A percentile compares a stretch with the other conserved stretches of the same genome.
phyloP scores from a whole-genome alignment of 305 asterid genomes.

The Euphrasia arctica region DNA sequence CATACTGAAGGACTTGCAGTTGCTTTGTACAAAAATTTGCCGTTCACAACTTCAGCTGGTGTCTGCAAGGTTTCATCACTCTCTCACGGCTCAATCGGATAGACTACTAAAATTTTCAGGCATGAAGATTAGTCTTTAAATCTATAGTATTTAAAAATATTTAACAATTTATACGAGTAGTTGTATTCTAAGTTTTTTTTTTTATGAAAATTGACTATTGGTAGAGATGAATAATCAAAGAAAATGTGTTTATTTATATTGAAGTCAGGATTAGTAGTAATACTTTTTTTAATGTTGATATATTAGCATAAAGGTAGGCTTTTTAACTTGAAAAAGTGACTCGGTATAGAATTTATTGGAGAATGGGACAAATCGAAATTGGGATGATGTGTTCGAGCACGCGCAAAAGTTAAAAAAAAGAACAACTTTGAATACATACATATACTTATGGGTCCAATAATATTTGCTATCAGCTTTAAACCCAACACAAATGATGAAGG shows the following conservation, averaged over 20 bases:
- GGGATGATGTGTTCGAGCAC: conserved; percentile 29
- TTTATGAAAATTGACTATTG: too few species aligned
- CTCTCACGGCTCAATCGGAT: too few species aligned
- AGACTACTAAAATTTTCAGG: too few species aligned
- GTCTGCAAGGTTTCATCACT: conserved; percentile 70
- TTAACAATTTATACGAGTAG: too few species aligned
- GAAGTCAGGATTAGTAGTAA: too few species aligned
- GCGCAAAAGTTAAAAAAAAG: conserved; percentile 25
- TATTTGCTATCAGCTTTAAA: conserved; percentile 35
- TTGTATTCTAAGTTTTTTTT: too few species aligned
- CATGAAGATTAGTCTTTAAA: too few species aligned
- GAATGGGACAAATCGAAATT: conserved; percentile 11
- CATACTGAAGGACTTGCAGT: conserved; percentile 70
- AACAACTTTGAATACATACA: not conserved
- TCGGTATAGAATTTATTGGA: conserved; percentile 11
- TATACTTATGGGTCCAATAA: conserved; percentile 6
- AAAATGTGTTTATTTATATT: too few species aligned
- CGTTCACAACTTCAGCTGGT: conserved; percentile 91
- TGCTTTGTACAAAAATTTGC: conserved; percentile 71
- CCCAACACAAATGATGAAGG: not conserved
- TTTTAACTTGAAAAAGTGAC: not conserved
- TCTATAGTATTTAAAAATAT: too few species aligned
- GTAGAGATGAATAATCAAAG: too few species aligned
- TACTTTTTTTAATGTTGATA: too few species aligned
- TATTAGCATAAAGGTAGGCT: too few species aligned